A percentile compares a stretch with the other conserved stretches of the same genome.
Conservation (phyloP, 306 rosid genomes). For the Adenanthera pavonina region DNA sequence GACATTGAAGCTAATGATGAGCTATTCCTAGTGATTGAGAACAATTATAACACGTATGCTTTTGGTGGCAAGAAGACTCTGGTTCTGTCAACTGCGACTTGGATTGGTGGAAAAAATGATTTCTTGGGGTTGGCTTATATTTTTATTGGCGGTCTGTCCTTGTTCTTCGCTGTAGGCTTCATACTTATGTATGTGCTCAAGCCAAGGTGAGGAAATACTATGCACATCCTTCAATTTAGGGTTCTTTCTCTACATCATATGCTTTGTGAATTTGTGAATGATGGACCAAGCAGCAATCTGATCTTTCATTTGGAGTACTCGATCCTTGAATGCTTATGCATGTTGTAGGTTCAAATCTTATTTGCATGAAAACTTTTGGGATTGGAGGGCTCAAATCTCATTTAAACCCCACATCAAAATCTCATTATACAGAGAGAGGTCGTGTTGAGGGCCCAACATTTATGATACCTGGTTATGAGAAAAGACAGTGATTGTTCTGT, state of each 20-base stretch:
- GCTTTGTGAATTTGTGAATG: background rate
- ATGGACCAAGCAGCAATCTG: background rate
- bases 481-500: slow-evolving; percentile 8
- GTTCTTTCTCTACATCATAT: slow-evolving; percentile 5
- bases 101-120: slow-evolving; percentile 91
- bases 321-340: background rate
- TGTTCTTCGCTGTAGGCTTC: slow-evolving; percentile 70
- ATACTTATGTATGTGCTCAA: slow-evolving; percentile 63
- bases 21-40: slow-evolving; percentile 61
- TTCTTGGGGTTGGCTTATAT: slow-evolving; percentile 75
- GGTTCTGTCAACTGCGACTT: slow-evolving; percentile 85
- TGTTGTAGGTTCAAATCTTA: slow-evolving; percentile 2
- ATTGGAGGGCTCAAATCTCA: background rate
- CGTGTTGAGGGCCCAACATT: too few species aligned
- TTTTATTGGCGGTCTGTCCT: slow-evolving; percentile 63
- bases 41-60: slow-evolving; percentile 83
- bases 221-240: slow-evolving; percentile 19
- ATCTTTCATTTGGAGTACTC: background rate
- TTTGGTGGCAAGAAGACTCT: slow-evolving; percentile 76
- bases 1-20: slow-evolving; percentile 72
- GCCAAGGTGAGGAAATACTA: slow-evolving; percentile 68
- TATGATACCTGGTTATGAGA: background rate
- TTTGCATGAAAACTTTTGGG: background rate
- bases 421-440: background rate
- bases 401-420: background rate